phyloP scores from a whole-genome alignment of 306 rosid species.

The Trifolium dubium region DNA sequence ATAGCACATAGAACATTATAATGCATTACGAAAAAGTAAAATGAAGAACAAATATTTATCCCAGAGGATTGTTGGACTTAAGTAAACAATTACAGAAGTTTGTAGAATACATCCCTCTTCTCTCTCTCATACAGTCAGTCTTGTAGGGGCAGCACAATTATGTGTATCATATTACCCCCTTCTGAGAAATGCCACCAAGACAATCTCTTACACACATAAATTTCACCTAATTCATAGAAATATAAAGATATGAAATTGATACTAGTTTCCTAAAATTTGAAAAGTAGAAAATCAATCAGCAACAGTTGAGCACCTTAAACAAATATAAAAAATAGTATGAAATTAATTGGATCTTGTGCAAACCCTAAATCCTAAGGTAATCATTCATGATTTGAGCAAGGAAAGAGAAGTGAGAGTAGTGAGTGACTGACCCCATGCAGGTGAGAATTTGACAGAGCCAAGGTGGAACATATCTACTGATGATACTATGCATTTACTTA shows the following conservation, averaged over 20 bases:
- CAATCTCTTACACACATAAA: not conserved
- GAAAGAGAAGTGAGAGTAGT: slow-evolving; percentile 18
- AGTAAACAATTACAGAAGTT: too few relatives aligned
- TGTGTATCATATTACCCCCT: not conserved
- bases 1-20: not conserved
- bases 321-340: not conserved
- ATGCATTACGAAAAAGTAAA: too few relatives aligned
- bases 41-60: too few relatives aligned
- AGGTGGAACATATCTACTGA: too few relatives aligned
- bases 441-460: too few relatives aligned
- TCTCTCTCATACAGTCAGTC: too few relatives aligned
- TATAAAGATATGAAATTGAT: too few relatives aligned
- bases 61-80: too few relatives aligned
- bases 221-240: not conserved
- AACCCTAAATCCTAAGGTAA: slow-evolving; percentile 12
- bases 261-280: slow-evolving; percentile 41
- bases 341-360: not conserved
- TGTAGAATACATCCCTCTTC: too few relatives aligned
- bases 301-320: slow-evolving; percentile 15
- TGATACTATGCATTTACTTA: too few relatives aligned
- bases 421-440: slow-evolving; percentile 67
- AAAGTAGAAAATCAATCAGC: slow-evolving; percentile 37
- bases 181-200: not conserved
- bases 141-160: not conserved
- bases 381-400: too few relatives aligned